These are phyloP conservation scores for Corchorus capsularis DNA, from an alignment of 345 rosid species.

Conservation along the genomic window DNA sequence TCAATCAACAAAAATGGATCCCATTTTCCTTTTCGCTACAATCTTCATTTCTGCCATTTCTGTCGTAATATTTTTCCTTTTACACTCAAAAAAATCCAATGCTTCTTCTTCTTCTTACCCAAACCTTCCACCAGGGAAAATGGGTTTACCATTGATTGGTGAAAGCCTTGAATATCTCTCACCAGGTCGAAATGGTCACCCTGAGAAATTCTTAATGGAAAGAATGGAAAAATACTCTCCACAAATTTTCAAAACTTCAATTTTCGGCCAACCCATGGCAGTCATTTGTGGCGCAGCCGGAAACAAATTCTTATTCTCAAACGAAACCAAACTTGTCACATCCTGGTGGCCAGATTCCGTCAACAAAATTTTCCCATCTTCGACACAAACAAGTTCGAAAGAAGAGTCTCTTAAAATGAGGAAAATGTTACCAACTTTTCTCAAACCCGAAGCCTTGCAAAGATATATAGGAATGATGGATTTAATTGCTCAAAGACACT, in stretches of 20 bases:
- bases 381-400: background rate
- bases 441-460: constrained; percentile 30
- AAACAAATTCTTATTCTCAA: constrained; percentile 47
- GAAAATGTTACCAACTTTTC: constrained; percentile 26
- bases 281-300: constrained; percentile 42
- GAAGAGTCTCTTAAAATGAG: constrained; percentile 21
- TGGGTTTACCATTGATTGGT: constrained; percentile 39
- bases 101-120: background rate
- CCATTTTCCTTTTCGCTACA: too few relatives aligned
- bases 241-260: constrained; percentile 33
- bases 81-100: too few relatives aligned
- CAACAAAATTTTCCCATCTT: constrained; percentile 36
- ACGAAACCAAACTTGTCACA: constrained; percentile 43
- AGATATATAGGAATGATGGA: constrained; percentile 35
- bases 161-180: constrained; percentile 42
- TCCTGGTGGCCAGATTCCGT: constrained; percentile 55
- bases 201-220: constrained; percentile 39
- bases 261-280: constrained; percentile 29
- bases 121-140: constrained; percentile 42
- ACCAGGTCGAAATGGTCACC: constrained; percentile 38
- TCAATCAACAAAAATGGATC: too few relatives aligned
- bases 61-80: too few relatives aligned
- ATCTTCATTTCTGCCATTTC: too few relatives aligned
- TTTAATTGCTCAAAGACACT: constrained; percentile 29
- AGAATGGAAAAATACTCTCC: constrained; percentile 35